phyloP scores from a whole-genome alignment of 2,329 filamentous ascomycete species.

The Nemania sp. region DNA sequence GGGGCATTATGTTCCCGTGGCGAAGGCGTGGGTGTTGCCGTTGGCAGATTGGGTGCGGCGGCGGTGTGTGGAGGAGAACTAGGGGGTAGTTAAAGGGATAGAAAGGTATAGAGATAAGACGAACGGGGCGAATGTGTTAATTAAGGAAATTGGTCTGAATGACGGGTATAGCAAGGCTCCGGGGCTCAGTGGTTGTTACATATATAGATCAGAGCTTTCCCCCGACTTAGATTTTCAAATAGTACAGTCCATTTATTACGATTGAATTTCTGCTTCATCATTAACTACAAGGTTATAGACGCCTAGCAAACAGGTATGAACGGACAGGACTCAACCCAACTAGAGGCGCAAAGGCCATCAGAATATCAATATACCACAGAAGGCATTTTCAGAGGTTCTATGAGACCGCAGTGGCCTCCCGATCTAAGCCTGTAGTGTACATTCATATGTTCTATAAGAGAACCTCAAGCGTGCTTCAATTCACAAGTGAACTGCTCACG shows the following conservation, averaged over 20 bases:
- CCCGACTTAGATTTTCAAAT: no score
- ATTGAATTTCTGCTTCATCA: no score
- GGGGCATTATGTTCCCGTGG: slow-evolving; percentile 85
- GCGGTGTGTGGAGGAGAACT: slow-evolving; percentile 26
- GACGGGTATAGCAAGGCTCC: no score
- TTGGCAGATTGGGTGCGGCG: slow-evolving; percentile 60
- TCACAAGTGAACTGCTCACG: slow-evolving; percentile 13
- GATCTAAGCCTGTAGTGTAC: slow-evolving; percentile 38
- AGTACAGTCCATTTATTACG: no score
- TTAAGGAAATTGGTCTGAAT: no score
- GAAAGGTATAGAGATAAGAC: background rate
- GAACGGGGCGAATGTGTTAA: slow-evolving; percentile 11
- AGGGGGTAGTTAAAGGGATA: background rate
- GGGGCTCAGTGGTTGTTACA: no score
- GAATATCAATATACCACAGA: slow-evolving; percentile 17
- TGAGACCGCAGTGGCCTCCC: slow-evolving; percentile 27
- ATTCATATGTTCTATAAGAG: slow-evolving; percentile 36
- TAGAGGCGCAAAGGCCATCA: slow-evolving; percentile 8
- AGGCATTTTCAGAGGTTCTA: slow-evolving; percentile 30
- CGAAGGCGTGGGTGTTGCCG: slow-evolving; percentile 78
- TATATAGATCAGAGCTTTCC: no score
- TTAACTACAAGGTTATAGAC: no score
- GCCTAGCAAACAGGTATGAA: slow-evolving; percentile 4
- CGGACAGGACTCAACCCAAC: background rate
- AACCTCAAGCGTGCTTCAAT: slow-evolving; percentile 23